Conservation (phyloP, 345 rosid species). For the Linum lewisii region DNA sequence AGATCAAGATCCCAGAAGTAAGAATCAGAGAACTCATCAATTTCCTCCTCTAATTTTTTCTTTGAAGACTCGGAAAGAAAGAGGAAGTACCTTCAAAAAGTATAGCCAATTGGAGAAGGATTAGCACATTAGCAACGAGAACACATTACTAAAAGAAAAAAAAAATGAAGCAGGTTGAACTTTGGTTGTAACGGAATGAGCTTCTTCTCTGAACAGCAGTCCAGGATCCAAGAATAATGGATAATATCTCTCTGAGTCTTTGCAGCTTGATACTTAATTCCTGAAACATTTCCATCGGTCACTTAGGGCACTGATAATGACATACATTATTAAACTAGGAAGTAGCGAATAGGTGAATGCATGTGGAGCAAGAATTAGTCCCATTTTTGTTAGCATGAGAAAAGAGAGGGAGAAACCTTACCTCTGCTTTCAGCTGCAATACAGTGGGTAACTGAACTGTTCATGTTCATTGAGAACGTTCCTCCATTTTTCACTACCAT, state of each 20-base stretch:
- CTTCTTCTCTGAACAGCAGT: slow-evolving; percentile 66
- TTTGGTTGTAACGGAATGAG: slow-evolving; percentile 81
- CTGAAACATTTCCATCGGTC: slow-evolving; percentile 25
- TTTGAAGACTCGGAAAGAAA: slow-evolving; percentile 62
- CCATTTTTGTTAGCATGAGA: too few relatives aligned
- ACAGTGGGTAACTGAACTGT: slow-evolving; percentile 79
- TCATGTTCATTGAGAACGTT: slow-evolving; percentile 83
- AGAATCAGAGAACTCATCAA: slow-evolving; percentile 81
- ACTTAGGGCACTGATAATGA: background rate
- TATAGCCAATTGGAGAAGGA: background rate
- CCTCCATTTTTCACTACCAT: slow-evolving; percentile 94
- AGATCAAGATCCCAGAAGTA: slow-evolving; percentile 76
- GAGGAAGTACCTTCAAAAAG: slow-evolving; percentile 63
- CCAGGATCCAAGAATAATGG: slow-evolving; percentile 80
- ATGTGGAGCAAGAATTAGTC: too few relatives aligned
- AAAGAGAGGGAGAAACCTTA: slow-evolving; percentile 22
- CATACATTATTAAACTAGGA: background rate
- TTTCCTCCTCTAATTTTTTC: slow-evolving; percentile 66
- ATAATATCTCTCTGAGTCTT: slow-evolving; percentile 70
- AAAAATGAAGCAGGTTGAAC: slow-evolving; percentile 31
- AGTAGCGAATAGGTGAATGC: too few relatives aligned
- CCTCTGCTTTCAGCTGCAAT: slow-evolving; percentile 91
- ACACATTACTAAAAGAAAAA: background rate
- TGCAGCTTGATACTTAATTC: slow-evolving; percentile 83
- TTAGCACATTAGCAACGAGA: background rate